Base-by-base conservation (phyloP, 2,329 filamentous ascomycete species). In the Alternaria gaisen region DNA sequence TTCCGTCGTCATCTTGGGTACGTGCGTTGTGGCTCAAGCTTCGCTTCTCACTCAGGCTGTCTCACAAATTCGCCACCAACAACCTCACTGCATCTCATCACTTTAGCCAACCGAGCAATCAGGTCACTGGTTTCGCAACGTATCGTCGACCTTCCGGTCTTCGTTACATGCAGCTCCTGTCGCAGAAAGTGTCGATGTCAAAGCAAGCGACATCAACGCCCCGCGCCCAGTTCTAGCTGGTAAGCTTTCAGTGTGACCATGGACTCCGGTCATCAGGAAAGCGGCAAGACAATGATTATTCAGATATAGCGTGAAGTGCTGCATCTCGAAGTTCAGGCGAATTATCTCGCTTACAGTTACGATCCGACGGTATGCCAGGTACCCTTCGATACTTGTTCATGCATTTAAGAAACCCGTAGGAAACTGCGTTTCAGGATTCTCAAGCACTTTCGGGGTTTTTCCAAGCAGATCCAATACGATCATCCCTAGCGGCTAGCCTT, bases 41-140 rank as follows among this genome's bases (percentile, higher is more conserved):
- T n/a, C 34, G 22, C 53, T 56, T 54, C 52, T 32, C 52, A 60
- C 60, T 53, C 51, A 11, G 22, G 24, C 30, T 53, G 60, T 63
- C 47, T 63, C 60, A 63, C 60, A 63, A 47, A 18, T 18, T 36
- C 18, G 30, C 46, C 28, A 38, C 18, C 43, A 44, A 28, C 48
- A 32, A 48, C 36, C 20, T 43, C 54, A 38, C 47, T 46, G 34
- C 48, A 22, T 20, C 34, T 28, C 48, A 44, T 44, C 47, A 53
- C 41, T 58, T 61, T 54, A 58, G 36, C 43, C 55, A 41, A 46
- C 53, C 38, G 46, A 40, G 43, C 32, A 40, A 30, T 16, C 32
- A 16, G 5, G 11, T 40, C 20, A 24, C 18, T 40, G n/a, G 38
- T 18, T 40, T 26, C 36, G 14, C 12, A 36, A 26, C 20, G 28